Base-by-base conservation (phyloP, 768 basidiomycete species). In the Lactifluus rugatus region DNA sequence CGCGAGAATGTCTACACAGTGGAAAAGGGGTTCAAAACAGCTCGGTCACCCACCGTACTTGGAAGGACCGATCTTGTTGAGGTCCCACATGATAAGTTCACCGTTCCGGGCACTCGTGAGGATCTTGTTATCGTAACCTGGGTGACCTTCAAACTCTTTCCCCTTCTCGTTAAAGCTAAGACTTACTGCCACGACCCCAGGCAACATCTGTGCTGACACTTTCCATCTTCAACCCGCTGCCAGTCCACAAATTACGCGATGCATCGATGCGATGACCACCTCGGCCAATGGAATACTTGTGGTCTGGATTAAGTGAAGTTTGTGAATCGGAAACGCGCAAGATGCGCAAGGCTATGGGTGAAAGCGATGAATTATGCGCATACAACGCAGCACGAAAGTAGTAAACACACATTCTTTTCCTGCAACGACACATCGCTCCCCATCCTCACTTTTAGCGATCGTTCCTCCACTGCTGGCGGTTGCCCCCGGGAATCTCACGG, bases 61-160 rank as follows among this genome's bases (percentile, higher is more conserved):
- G 42, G 80, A 78, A 2, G 74, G 66, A 3, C 85, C 84, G 21
- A 76, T 70, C 68, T 82, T 86, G 64, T 83, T 80, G 28, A 89
- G 63, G 67, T 90, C 87, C 89, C 89, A 91, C 76, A 89, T 80
- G 31, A 89, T 85, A 37, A 91, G 77, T 53, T 90, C 89, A 1
- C 89, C 89, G 62, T 89, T 90, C 16, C 85, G 74, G 1, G 86
- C 86, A 65, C 87, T 88, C 2, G 89, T 90, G 21, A 91, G 69
- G 49, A 90, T 80, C 71, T 90, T 91, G 69, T 83, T 82, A 67
- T 74, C 81, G 71, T 81, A 88, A 11, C 69, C 88, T 90, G 61
- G 16, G 44, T 19, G 28, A 10, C 19, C 28, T 8, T 50, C n/a
- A 10, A 39, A 19, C 60, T n/a, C 34, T 11, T 36, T 32, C 21